Base-by-base conservation (phyloP, 495 filamentous ascomycete genomes). In the Cladorrhinum samala region DNA sequence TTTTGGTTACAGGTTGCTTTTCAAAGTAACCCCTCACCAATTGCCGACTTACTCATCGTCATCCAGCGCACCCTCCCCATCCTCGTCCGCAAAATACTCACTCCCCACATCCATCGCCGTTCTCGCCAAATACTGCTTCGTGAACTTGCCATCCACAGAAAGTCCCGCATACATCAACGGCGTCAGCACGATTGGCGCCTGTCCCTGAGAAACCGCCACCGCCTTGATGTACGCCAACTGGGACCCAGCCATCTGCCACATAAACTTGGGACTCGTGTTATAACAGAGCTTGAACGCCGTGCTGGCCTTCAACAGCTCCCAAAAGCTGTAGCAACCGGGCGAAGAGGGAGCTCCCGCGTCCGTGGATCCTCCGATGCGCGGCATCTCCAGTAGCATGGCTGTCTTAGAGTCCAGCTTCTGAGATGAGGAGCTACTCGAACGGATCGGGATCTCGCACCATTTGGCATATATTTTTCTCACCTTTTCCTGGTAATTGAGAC, bases 201-300 rank as follows among this genome's bases (percentile, higher is more conserved):
- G 37, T 27, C 2, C 56, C 41, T 9, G 21, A 39, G 2, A 48
- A 7, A 40, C 54, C 37, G 50, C 50, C 48, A 64, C 30, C 33
- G 81, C 76, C 61, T 91, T 92, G 14, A 91, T 73, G 25, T 75
- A 69, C 5, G 78, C 82, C 0, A 91, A 67, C 52, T 83, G 78
- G 14, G 72, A 73, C 0, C 84, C 86, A 9, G 83, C 83, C 37
- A 88, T 81, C 48, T 79, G 73, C 72, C 87, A 87, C 11, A 77
- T 70, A 44, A 88, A 79, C 7, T 42, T 62, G 16, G 58, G 50
- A 9, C 49, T 71, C 1, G 55, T 67, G 0, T 55, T 52, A 43
- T 75, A 70, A 42, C 68, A 73, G 38, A 62, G 54, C 37, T 69
- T 68, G 60, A 87, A 89, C 2, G 75, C 66, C 2, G 69, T 72